These are phyloP conservation scores for Paecilomyces dactylethromorphus DNA, from an alignment of 2,329 filamentous ascomycete species.

Conservation along the genomic window DNA sequence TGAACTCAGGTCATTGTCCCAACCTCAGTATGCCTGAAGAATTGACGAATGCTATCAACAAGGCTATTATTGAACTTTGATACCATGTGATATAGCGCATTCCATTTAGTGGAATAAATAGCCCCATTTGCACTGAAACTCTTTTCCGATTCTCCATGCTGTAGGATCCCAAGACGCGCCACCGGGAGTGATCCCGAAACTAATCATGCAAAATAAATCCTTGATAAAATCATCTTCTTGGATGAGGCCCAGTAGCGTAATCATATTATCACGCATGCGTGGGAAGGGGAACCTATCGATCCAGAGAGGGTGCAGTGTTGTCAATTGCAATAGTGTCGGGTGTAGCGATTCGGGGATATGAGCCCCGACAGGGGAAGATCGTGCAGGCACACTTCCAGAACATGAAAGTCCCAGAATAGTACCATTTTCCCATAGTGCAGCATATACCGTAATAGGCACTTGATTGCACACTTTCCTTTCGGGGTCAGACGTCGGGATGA, in stretches of 20 bases:
- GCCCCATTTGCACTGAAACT: conserved; percentile 31
- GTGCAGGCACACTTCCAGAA: conserved; percentile 13
- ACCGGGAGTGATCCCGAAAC: conserved; percentile 24
- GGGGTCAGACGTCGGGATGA: neutral
- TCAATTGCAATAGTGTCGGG: conserved; percentile 27
- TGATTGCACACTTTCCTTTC: neutral
- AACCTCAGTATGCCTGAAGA: conserved; percentile 15
- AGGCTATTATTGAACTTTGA: neutral
- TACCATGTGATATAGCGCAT: neutral
- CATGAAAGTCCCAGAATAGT: conserved; percentile 23
- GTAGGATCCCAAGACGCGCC: conserved; percentile 24
- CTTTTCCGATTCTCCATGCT: conserved; percentile 27
- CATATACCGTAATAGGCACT: conserved; percentile 15
- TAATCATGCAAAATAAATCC: conserved; percentile 26
- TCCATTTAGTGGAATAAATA: conserved; percentile 15
- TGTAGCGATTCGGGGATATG: conserved; percentile 17
- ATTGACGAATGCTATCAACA: conserved; percentile 9
- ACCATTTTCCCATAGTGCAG: conserved; percentile 26
- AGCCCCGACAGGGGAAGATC: conserved; percentile 14
- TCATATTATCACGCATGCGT: conserved; percentile 29
- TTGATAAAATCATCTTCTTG: conserved; percentile 29
- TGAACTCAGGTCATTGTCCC: conserved; percentile 24
- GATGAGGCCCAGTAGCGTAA: conserved; percentile 17
- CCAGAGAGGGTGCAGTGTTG: conserved; percentile 25
- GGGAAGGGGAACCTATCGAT: conserved; percentile 35